Percentiles rank a stretch among this genome's conserved stretches.
Evolutionary conservation across 257 asterid genomes (phyloP).

Genomic region (Mitragyna speciosa): DNA sequence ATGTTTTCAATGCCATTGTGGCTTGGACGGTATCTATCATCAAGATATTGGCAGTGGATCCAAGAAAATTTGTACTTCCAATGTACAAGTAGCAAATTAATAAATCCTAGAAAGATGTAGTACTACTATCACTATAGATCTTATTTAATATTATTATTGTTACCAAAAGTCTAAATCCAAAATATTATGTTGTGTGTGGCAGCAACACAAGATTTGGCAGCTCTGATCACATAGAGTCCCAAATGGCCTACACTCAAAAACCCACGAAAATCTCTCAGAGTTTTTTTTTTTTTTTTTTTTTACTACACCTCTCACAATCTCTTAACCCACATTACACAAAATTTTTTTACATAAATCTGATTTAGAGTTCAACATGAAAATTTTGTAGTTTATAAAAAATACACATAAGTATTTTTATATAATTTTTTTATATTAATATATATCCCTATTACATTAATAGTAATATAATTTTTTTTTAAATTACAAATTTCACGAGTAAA

Average conservation of each 20-base stretch:
- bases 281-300: not conserved
- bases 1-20: not conserved
- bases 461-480: too few relatives aligned
- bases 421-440: too few relatives aligned
- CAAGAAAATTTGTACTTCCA: conserved; percentile 44
- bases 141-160: not conserved
- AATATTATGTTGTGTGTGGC: conserved; percentile 22
- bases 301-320: too few relatives aligned
- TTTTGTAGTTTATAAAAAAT: too few relatives aligned
- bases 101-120: not conserved
- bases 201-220: conserved; percentile 33
- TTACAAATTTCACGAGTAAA: too few relatives aligned
- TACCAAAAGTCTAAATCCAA: not conserved
- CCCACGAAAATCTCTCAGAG: not conserved
- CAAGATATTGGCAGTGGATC: conserved; percentile 37
- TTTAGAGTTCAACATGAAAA: too few relatives aligned
- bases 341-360: too few relatives aligned
- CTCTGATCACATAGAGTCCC: conserved; percentile 34
- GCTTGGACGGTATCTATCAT: not conserved
- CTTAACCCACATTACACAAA: too few relatives aligned
- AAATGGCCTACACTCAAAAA: conserved; percentile 26
- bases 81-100: conserved; percentile 24
- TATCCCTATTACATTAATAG: too few relatives aligned
- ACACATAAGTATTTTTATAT: too few relatives aligned
- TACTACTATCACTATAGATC: not conserved